phyloP scores from a whole-genome alignment of 2,329 filamentous ascomycete species.

The Coleophoma eucalyptorum region DNA sequence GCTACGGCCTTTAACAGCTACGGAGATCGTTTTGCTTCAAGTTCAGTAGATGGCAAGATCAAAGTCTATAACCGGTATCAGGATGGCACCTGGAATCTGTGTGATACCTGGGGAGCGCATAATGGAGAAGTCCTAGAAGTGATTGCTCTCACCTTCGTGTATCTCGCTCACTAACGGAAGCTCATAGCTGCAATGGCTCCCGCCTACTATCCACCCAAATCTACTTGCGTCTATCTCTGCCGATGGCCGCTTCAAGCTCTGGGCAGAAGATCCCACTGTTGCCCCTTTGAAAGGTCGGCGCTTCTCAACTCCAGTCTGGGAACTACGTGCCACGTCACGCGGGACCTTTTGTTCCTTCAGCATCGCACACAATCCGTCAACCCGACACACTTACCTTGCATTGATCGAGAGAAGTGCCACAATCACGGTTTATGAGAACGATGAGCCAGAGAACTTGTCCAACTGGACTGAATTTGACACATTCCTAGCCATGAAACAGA shows the following conservation, averaged over 20 bases:
- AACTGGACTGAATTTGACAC: conserved; percentile 75
- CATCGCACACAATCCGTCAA: conserved; percentile 77
- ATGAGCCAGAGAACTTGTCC: conserved; percentile 75
- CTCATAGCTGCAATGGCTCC: conserved; percentile 83
- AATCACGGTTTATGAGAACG: conserved; percentile 78
- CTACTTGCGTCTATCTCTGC: conserved; percentile 84
- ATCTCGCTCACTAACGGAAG: conserved; percentile 10
- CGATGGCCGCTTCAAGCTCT: conserved; percentile 86
- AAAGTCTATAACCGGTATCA: conserved; percentile 85
- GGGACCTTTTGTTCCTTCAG: conserved; percentile 71
- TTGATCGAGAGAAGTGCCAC: conserved; percentile 80
- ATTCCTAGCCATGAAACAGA: conserved; percentile 55
- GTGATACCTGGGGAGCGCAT: conserved; percentile 87
- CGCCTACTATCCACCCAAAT: conserved; percentile 80
- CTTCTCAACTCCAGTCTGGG: conserved; percentile 64
- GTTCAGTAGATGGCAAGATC: conserved; percentile 87
- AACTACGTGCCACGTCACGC: conserved; percentile 20
- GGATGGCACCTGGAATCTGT: conserved; percentile 72
- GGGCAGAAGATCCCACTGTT: conserved; percentile 85
- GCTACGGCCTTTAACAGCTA: conserved; percentile 83
- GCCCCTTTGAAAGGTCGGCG: conserved; percentile 70
- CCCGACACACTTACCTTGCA: conserved; percentile 78
- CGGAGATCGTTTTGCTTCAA: conserved; percentile 86
- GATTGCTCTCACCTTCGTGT: conserved; percentile 26
- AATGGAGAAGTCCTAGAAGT: conserved; percentile 88